Percentiles rank a stretch among this genome's conserved stretches.
These are phyloP conservation scores for Pyrrhoderma lamaoense DNA, from an alignment of 1,284 basidiomycete species.

Conservation along the genomic window DNA sequence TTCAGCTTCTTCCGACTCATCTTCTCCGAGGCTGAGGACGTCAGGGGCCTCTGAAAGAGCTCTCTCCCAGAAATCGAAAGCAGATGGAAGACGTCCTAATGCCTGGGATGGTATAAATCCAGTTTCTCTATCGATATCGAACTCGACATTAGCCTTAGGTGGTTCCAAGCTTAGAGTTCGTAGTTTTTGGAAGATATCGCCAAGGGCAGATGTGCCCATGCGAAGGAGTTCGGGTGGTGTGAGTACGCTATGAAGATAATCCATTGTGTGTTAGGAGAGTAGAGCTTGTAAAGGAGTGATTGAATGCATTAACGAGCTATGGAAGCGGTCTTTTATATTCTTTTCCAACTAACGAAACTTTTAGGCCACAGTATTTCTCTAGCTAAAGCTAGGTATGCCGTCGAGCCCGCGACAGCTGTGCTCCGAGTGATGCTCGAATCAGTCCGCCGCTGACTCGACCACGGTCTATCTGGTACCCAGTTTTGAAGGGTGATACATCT, in stretches of 20 bases:
- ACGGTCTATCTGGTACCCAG: too few species aligned
- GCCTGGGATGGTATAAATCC: constrained; percentile 83
- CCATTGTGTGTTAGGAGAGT: constrained; percentile 9
- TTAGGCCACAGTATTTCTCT: not conserved
- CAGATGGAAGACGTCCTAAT: constrained; percentile 48
- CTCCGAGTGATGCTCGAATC: too few species aligned
- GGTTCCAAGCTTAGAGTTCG: constrained; percentile 17
- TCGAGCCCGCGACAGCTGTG: too few species aligned
- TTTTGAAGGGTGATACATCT: too few species aligned
- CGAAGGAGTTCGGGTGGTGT: constrained; percentile 33
- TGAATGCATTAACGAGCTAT: not conserved
- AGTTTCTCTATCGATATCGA: constrained; percentile 74
- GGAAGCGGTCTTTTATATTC: not conserved
- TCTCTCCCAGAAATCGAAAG: constrained; percentile 70
- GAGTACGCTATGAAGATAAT: constrained; percentile 30
- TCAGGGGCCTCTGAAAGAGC: constrained; percentile 50
- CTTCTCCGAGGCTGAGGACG: constrained; percentile 56
- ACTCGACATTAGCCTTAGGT: constrained; percentile 31
- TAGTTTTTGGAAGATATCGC: constrained; percentile 24
- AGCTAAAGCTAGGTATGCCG: too few species aligned
- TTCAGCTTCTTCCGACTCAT: constrained; percentile 41
- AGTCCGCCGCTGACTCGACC: too few species aligned
- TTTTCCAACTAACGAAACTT: not conserved
- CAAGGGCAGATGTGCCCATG: constrained; percentile 24
- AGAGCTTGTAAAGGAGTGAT: not conserved